Base-by-base conservation (phyloP, 306 rosid genomes). In the Cucurbita argyrosperma region DNA sequence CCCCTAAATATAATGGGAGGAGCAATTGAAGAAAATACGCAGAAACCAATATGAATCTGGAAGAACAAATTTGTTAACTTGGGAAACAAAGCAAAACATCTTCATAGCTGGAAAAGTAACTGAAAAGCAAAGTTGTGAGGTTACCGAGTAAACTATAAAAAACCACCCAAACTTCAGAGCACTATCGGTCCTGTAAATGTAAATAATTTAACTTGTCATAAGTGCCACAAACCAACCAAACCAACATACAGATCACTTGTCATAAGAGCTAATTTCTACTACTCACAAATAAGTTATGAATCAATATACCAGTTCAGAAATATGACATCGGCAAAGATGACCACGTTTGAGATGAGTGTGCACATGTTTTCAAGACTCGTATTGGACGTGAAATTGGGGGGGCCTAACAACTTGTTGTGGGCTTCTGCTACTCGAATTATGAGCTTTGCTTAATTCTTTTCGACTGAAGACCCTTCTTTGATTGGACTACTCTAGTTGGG, bases 121-220 rank as follows among this genome's bases (percentile, higher is more conserved):
- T 43, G 74, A 26, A 46, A 62, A 40, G 79, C 61, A 58, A 52
- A 74, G 37, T 62, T 60, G 47, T 12, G 52, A 8, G 26, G 61
- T 85, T 83, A 82, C 99, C 89, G 45, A 0, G 81, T 94, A 94
- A 79, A 57, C 26, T 76, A 88, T 39, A 87, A 94, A 94, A 83
- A 94, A 94, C 96, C 90, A 86, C 75, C 96, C 88, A 83, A 91
- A 94, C 91, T 89, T 91, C 79, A 95, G 65, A 79, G 97, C 96
- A 84, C 96, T 95, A 79, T 91, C 97, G 8, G 92, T 91, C 96
- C 97, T 91, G 95, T 66, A 59, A 3, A 60, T 42, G 55, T 45
- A n/a, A 37, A 60, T 50, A 50, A 74, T 12, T 60, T 43, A 45
- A 74, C 46, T 26, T 30, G 45, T 59, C 19, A 74, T 7, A 58